These are phyloP conservation scores for Suillus paluster DNA, from an alignment of 768 basidiomycete genomes.

Conservation along the genomic window DNA sequence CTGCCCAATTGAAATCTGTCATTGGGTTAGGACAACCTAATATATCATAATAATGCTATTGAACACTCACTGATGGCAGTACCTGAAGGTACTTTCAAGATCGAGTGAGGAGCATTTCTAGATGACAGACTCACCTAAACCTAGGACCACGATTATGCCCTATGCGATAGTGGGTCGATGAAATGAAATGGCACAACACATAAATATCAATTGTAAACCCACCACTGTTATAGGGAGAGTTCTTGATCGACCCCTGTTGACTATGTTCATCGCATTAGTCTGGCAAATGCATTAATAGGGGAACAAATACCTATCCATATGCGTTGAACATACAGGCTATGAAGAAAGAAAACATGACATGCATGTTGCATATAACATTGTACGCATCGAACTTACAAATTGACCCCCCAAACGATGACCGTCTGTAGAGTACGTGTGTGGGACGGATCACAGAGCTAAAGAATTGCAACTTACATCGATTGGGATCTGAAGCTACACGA, in stretches of 20 bases:
- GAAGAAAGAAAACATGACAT: background rate
- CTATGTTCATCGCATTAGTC: background rate
- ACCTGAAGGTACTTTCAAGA: background rate
- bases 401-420: background rate
- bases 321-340: background rate
- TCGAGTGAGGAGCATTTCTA: background rate
- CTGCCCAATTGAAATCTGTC: background rate
- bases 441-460: background rate
- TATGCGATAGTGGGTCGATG: background rate
- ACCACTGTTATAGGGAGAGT: background rate
- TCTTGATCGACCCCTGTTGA: background rate
- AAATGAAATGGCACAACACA: background rate
- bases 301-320: slow-evolving; percentile 2
- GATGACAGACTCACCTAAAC: background rate
- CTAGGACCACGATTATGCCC: background rate
- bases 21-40: background rate
- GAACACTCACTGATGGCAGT: background rate
- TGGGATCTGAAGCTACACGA: background rate
- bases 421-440: background rate
- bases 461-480: background rate
- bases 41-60: background rate
- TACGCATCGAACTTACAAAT: background rate
- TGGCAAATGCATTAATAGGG: background rate
- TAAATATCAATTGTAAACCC: background rate
- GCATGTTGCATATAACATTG: background rate